A percentile compares a stretch with the other conserved stretches of the same genome.
phyloP scores from a whole-genome alignment of 2,329 filamentous ascomycete species.

The Emergomyces orientalis region DNA sequence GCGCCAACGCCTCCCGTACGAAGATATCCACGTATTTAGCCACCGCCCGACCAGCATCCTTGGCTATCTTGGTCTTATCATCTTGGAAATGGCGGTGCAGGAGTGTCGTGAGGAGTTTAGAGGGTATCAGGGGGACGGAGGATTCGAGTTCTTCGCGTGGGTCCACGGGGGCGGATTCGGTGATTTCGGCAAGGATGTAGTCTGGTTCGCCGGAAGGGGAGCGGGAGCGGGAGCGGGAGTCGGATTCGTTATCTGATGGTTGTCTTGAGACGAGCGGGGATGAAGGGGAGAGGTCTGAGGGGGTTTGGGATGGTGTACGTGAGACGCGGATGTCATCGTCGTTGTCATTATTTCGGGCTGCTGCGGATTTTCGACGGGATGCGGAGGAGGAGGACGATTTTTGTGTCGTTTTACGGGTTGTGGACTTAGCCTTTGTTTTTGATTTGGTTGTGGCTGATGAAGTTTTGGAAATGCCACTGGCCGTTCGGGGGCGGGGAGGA shows the following conservation, averaged over 20 bases:
- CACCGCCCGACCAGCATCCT: conserved; percentile 65
- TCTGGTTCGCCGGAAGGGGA: conserved; percentile 34
- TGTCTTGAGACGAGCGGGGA: conserved; percentile 8
- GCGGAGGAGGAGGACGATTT: conserved; percentile 12
- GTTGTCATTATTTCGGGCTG: conserved; percentile 8
- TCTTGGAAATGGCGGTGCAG: conserved; percentile 71
- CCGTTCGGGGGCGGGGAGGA: conserved; percentile 31
- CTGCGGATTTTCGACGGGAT: conserved; percentile 11
- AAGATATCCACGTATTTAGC: conserved; percentile 87
- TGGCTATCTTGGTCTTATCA: conserved; percentile 62
- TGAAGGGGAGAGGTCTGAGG: background rate
- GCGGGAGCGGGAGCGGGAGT: conserved; percentile 13
- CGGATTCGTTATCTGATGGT: conserved; percentile 3
- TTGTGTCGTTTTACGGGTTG: conserved; percentile 14
- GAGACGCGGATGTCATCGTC: conserved; percentile 9
- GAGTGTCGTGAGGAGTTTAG: conserved; percentile 63
- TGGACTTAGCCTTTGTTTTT: conserved; percentile 16
- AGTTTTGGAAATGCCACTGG: conserved; percentile 18
- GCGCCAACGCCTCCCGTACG: conserved; percentile 75
- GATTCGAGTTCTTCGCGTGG: conserved; percentile 23
- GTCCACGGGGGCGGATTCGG: conserved; percentile 17
- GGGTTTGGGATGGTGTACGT: conserved; percentile 4
- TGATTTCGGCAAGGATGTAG: conserved; percentile 41
- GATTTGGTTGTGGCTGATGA: conserved; percentile 15
- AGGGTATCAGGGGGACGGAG: conserved; percentile 50